These are phyloP conservation scores for Sphagnum fallax DNA, from an alignment of 228 moss, liverwort and hornwort species.

Conservation along the genomic window DNA sequence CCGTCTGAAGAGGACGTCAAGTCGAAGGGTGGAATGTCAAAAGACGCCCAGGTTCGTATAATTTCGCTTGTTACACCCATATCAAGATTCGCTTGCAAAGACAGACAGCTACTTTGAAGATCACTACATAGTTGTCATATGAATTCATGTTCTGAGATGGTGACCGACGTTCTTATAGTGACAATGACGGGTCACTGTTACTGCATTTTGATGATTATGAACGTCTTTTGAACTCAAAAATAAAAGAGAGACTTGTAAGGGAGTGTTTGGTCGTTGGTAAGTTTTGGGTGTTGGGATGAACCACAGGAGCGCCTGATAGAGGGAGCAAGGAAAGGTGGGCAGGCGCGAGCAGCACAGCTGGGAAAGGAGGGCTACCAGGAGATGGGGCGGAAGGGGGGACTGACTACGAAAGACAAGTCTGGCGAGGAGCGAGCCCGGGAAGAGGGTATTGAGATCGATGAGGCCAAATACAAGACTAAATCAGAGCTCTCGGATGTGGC, in stretches of 20 bases:
- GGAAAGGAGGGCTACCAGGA: constrained; percentile 41
- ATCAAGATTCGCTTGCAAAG: not conserved
- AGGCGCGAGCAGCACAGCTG: constrained; percentile 36
- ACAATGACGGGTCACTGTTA: not conserved
- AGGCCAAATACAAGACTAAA: constrained; percentile 30
- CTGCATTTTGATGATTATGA: not conserved
- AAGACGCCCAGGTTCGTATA: constrained; percentile 31
- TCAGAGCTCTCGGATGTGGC: constrained; percentile 29
- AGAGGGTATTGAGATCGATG: constrained; percentile 43
- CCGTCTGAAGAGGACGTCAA: constrained; percentile 27
- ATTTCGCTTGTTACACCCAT: not conserved
- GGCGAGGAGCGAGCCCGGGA: constrained; percentile 46
- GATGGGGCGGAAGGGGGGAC: constrained; percentile 51
- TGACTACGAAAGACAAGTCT: constrained; percentile 24
- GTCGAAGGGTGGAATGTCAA: constrained; percentile 29
- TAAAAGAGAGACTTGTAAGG: not conserved
- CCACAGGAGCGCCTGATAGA: constrained; percentile 41
- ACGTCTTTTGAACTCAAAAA: not conserved
- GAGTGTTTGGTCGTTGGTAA: not conserved
- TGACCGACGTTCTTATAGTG: not conserved
- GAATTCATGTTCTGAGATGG: not conserved
- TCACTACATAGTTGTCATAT: not conserved
- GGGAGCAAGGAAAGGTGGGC: constrained; percentile 43
- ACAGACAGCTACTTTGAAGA: not conserved
- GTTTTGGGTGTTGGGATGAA: not conserved